Base-by-base conservation (phyloP, 192 early-diverging fungal species). In the Entomortierella lignicola region DNA sequence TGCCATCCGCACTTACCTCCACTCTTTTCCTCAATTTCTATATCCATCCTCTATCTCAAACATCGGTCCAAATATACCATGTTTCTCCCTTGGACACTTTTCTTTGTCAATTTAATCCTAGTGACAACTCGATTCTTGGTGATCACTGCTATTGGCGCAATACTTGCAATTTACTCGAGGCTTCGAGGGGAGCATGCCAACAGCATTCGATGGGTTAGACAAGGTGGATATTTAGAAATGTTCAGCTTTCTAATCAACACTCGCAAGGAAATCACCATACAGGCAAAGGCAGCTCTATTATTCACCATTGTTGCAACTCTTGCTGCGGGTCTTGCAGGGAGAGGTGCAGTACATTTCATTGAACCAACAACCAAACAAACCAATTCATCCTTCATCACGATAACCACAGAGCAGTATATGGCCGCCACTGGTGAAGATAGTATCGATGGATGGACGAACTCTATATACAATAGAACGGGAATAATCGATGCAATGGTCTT, bases 191-290 rank as follows among this genome's bases (percentile, higher is more conserved):
- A 54, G 0, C 53, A 64, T n/a, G 48, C 62, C 20, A 52, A 64
- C 51, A 64, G 62, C 50, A 54, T 64, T 23, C 62, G 62, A 23
- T 64, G 62, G 62, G 29, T 54, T 17, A 27, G 42, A 8, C 62
- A 64, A 41, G 48, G 51, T 21, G 62, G 62, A n/a, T 64, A 64
- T 29, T 23, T n/a, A 7, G 62, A 64, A n/a, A 64, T 64, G 62
- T 52, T 30, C 21, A 64, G 10, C 2, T 12, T 50, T 41, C 48
- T 64, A 12, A 17, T 32, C 31, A 48, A 37, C 31, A 53, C 62
- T 18, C 29, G 62, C 18, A 39, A 29, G 26, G 15, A 17, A 4
- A 17, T 53, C 7, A 48, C 62, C 1, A 6, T 4, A 2, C 37
- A 12, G 13, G 25, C 51, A 6, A 53, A 63, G 13, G 7, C 52